These are phyloP conservation scores for Geotrichum klebahnii DNA, from an alignment of 1,139 yeast genomes.

Conservation along the genomic window DNA sequence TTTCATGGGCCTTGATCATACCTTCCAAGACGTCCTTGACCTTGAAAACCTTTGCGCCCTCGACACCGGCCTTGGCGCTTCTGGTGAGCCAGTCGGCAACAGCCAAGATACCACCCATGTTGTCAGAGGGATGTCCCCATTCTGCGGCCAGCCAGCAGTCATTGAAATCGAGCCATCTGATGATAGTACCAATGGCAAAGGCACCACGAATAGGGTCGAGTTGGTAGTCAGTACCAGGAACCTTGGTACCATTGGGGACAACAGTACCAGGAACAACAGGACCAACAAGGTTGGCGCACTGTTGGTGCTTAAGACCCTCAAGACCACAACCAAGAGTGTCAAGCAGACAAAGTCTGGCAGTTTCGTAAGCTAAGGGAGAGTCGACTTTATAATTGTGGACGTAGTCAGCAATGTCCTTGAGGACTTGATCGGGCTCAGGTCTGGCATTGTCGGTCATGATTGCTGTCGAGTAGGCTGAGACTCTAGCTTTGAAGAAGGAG, in stretches of 20 bases:
- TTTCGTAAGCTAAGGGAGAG: constrained; percentile 48
- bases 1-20: constrained; percentile 60
- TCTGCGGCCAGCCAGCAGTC: constrained; percentile 65
- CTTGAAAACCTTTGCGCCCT: constrained; percentile 45
- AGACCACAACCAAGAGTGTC: constrained; percentile 59
- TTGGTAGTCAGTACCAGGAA: constrained; percentile 50
- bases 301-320: constrained; percentile 54
- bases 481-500: constrained; percentile 5
- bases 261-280: constrained; percentile 55
- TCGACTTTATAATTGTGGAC: constrained; percentile 48
- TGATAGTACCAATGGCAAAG: constrained; percentile 52
- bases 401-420: constrained; percentile 49
- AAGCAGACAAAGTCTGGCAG: constrained; percentile 52
- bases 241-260: constrained; percentile 53
- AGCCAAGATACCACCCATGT: constrained; percentile 55
- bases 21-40: constrained; percentile 51
- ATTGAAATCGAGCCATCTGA: constrained; percentile 58
- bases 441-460: constrained; percentile 46
- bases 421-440: constrained; percentile 49
- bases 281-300: constrained; percentile 48
- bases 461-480: too few relatives aligned
- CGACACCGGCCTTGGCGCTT: constrained; percentile 43
- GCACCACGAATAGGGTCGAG: constrained; percentile 58
- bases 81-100: constrained; percentile 56
- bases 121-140: constrained; percentile 64